phyloP scores from a whole-genome alignment of 257 asterid genomes.

The Hygrophila difformis region DNA sequence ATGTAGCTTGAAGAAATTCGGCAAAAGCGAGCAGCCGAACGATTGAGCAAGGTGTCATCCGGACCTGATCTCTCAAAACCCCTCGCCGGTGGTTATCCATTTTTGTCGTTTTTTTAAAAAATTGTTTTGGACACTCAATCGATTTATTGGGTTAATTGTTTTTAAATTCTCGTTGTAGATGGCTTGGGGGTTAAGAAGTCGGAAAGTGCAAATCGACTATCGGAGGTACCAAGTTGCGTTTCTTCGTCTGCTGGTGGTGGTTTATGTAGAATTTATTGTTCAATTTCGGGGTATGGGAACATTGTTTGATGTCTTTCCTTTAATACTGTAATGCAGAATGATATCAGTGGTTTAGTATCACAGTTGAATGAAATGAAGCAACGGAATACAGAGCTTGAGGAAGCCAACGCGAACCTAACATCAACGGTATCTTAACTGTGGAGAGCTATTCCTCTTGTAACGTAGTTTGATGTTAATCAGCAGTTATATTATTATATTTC shows the following conservation, averaged over 20 bases:
- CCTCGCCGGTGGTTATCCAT: slow-evolving; percentile 32
- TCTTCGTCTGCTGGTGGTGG: background rate
- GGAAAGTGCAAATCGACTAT: slow-evolving; percentile 63
- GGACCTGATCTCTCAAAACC: slow-evolving; percentile 67
- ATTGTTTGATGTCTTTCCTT: slow-evolving; percentile 1
- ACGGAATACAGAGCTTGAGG: slow-evolving; percentile 59
- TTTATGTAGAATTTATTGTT: background rate
- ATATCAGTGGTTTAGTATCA: slow-evolving; percentile 73
- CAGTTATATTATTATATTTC: slow-evolving; percentile 3
- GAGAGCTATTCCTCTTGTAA: background rate
- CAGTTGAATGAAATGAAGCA: slow-evolving; percentile 68
- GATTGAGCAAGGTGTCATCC: slow-evolving; percentile 65
- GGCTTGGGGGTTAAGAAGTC: slow-evolving; percentile 54
- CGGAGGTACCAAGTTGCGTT: slow-evolving; percentile 47
- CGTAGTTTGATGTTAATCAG: background rate
- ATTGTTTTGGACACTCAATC: background rate
- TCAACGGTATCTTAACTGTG: slow-evolving; percentile 39
- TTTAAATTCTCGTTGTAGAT: slow-evolving; percentile 23
- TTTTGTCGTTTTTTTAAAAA: background rate
- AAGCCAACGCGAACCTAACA: slow-evolving; percentile 42
- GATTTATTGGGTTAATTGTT: background rate
- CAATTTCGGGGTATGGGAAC: background rate
- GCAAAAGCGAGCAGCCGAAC: slow-evolving; percentile 87
- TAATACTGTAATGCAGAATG: slow-evolving; percentile 48
- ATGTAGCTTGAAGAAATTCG: slow-evolving; percentile 92